Base-by-base conservation (phyloP, 371 early-diverging fungal genomes). In the Mortierella sp. region DNA sequence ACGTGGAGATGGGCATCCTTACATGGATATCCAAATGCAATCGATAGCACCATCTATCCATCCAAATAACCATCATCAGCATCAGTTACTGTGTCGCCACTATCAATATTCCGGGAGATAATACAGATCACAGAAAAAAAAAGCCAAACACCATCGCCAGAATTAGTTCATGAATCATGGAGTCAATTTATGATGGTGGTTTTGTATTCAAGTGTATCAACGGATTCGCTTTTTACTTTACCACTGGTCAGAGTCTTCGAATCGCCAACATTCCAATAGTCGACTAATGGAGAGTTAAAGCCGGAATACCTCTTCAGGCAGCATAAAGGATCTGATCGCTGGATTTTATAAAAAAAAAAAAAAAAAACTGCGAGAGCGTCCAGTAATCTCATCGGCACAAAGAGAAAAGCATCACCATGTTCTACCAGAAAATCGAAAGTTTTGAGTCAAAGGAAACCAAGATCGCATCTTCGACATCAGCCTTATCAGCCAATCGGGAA, bases 1-100 rank as follows among this genome's bases (percentile, higher is more conserved):
- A 75, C 75, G 69, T 22, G 75, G 59, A 60, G 37, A 28, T 37
- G 43, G n/a, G 55, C 61, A 64, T 64, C 59, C 18, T 9, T n/a
- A 60, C 20, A 18, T 10, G 24, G 5, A 11, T 8, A 60, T 39
- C 26, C 22, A 45, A 8, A 62, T 62, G 14, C 62, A 22, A 62
- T 40, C 39, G 39, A 32, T 37, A 16, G 39, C 6, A 9, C 10
- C 28, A 61, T 62, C 62, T 47, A 62, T 74, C 74, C 75, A 70
- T 70, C 70, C 51, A 68, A 40, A 22, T 16, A 37, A 16, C n/a
- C 55, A 60, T 10, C 68, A 45, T 4, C 35, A 45, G 37, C 47
- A 57, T 14, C 24, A 28, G 28, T 28, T 30, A 20, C 5, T 28
- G 9, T n/a, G 37, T 22, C 37, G 11, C n/a, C 60, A 20, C 10